A percentile compares a stretch with the other conserved stretches of the same genome.
These are phyloP conservation scores for Gardenia jasminoides DNA, from an alignment of 257 asterid genomes.

Conservation along the genomic window DNA sequence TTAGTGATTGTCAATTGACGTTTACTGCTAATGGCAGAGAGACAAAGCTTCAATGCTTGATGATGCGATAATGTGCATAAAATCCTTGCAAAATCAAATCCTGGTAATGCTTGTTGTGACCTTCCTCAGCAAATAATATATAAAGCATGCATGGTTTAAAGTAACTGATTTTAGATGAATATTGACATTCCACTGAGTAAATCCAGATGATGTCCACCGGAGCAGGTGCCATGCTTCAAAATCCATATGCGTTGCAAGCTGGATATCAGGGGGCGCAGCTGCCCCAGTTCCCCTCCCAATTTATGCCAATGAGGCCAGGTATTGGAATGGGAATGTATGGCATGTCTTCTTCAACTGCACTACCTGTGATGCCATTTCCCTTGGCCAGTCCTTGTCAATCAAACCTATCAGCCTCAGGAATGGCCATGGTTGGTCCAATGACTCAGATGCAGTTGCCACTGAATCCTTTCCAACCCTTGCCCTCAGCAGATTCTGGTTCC, in stretches of 20 bases:
- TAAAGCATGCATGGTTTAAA: background rate
- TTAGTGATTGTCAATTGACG: background rate
- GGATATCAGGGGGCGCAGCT: background rate
- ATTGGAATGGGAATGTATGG: background rate
- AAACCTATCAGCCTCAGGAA: background rate
- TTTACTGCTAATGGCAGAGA: constrained; percentile 19
- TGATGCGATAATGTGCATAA: constrained; percentile 38
- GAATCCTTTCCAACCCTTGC: background rate
- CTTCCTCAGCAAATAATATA: constrained; percentile 1
- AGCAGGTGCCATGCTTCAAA: background rate
- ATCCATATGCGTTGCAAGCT: background rate
- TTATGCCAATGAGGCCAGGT: background rate
- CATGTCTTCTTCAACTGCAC: background rate
- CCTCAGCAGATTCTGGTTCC: background rate
- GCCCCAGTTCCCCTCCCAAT: background rate
- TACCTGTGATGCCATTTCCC: background rate
- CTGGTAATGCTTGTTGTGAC: background rate
- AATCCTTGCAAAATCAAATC: constrained; percentile 22
- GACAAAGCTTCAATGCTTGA: constrained; percentile 38
- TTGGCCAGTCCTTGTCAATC: background rate
- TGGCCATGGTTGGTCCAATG: background rate
- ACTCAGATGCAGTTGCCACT: background rate
- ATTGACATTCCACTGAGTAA: background rate
- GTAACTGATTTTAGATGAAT: no score
- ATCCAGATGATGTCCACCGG: background rate